Base-by-base conservation (phyloP, 164 flowering plant species). In the Annona squamosa region DNA sequence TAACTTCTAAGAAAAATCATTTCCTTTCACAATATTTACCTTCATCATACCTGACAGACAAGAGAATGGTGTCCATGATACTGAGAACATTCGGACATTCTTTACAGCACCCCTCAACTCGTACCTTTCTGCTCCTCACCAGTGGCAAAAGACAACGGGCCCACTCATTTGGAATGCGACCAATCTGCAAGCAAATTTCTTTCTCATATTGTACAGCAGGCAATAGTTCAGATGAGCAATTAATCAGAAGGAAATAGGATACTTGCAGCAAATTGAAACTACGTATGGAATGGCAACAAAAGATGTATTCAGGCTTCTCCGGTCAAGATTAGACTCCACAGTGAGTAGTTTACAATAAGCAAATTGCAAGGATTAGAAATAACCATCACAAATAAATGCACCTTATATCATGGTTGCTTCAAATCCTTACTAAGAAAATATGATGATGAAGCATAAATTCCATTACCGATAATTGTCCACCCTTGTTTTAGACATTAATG, bases 121-220 rank as follows among this genome's bases (percentile, higher is more conserved):
- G 81, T 57, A 92, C 80, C 84, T 96, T 96, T 74, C 81, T 85
- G 65, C 88, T 95, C 71, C 86, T 88, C 79, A 96, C 94, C 45
- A 96, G 88, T 0, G 97, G 98, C 81, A 92, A 65, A 26, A 96
- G 86, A 76, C 95, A 87, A 70, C 99, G 86, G 16, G 94, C 90
- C 99, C 99, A 96, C 73, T 96, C 98, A 79, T 91, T 91, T 0
- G 99, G 98, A 73, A 96, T 93, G 46, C 99, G 86, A 68, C 99
- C 99, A 87, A 96, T 85, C 99, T 96, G 85, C 73, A 63, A 44
- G 75, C 18, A 45, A 17, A 5, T 57, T 52, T 52, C 13, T 52
- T 52, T 52, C 13, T 52, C 0, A 10, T 9, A 52, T 10, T 52
- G 9, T 16, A 52, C 59, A 52, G 13, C 59, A 52, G 59, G 13